Conservation (phyloP, 768 basidiomycete genomes). For the Cantharellus cinnabarinus region DNA sequence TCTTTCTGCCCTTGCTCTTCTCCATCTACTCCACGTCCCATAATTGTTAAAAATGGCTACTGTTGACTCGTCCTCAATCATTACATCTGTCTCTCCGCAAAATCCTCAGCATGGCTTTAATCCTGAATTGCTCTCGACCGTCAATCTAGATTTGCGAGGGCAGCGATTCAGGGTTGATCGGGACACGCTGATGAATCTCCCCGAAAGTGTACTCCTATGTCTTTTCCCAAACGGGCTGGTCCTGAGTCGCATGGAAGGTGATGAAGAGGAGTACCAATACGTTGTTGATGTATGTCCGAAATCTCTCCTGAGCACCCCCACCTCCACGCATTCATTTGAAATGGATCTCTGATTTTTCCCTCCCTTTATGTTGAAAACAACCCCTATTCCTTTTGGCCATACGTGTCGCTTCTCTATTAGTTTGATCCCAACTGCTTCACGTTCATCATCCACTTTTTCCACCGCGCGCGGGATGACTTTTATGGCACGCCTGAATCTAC, state of each 20-base stretch:
- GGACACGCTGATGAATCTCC: constrained; percentile 95
- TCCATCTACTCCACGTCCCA: not conserved
- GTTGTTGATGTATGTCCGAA: constrained; percentile 70
- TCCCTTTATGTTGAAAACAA: not conserved
- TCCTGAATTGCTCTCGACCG: constrained; percentile 70
- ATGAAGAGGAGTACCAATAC: constrained; percentile 83
- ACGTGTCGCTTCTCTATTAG: constrained; percentile 21
- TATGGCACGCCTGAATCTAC: constrained; percentile 50
- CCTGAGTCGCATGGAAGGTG: constrained; percentile 59
- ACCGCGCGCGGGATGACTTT: constrained; percentile 68
- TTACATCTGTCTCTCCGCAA: constrained; percentile 15
- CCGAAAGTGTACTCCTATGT: constrained; percentile 89
- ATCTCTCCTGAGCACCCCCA: not conserved
- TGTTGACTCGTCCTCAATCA: constrained; percentile 3
- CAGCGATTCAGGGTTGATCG: constrained; percentile 84
- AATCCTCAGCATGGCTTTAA: constrained; percentile 25
- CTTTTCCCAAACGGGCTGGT: constrained; percentile 96
- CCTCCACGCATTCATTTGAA: not conserved
- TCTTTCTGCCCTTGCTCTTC: not conserved
- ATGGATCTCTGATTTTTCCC: not conserved
- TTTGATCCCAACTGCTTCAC: constrained; percentile 95
- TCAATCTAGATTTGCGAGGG: constrained; percentile 84
- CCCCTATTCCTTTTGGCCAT: not conserved
- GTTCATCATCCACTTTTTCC: constrained; percentile 86
- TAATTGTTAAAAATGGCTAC: not conserved